phyloP scores from a whole-genome alignment of 1,284 basidiomycete species.

The Tranzscheliella williamsii region DNA sequence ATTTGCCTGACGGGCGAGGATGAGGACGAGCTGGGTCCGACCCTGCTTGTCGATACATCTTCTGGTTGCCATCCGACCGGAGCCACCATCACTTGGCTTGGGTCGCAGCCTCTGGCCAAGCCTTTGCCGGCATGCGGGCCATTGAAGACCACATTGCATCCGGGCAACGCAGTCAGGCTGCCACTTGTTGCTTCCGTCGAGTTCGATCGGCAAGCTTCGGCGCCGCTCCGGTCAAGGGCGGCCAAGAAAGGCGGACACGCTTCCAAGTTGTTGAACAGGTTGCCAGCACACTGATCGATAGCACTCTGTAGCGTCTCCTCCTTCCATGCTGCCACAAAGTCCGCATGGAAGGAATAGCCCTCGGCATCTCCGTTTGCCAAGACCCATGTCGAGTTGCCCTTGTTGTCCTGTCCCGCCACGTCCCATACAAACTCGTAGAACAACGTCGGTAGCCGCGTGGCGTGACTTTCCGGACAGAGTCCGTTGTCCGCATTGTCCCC shows the following conservation, averaged over 20 bases:
- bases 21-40: no score
- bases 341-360: constrained; percentile 65
- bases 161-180: constrained; percentile 18
- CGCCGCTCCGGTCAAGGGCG: constrained; percentile 12
- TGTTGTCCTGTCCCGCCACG: constrained; percentile 4
- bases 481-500: constrained; percentile 64
- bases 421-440: constrained; percentile 64
- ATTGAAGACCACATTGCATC: constrained; percentile 41
- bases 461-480: constrained; percentile 64
- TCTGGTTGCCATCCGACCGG: constrained; percentile 8
- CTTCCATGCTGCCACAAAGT: constrained; percentile 65
- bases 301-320: constrained; percentile 63
- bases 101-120: constrained; percentile 17
- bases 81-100: constrained; percentile 20
- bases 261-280: constrained; percentile 62
- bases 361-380: constrained; percentile 39
- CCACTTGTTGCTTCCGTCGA: constrained; percentile 9
- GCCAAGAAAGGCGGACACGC: constrained; percentile 60
- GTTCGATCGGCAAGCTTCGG: constrained; percentile 1
- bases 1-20: no score
- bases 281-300: constrained; percentile 66
- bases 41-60: background rate
- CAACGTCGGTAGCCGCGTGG: constrained; percentile 64
- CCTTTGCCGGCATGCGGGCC: constrained; percentile 35
- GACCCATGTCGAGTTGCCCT: constrained; percentile 18